Percentiles rank a stretch among this genome's conserved stretches.
These are phyloP conservation scores for Leccinum angustisporum DNA, from an alignment of 1,284 basidiomycete species.

Conservation along the genomic window DNA sequence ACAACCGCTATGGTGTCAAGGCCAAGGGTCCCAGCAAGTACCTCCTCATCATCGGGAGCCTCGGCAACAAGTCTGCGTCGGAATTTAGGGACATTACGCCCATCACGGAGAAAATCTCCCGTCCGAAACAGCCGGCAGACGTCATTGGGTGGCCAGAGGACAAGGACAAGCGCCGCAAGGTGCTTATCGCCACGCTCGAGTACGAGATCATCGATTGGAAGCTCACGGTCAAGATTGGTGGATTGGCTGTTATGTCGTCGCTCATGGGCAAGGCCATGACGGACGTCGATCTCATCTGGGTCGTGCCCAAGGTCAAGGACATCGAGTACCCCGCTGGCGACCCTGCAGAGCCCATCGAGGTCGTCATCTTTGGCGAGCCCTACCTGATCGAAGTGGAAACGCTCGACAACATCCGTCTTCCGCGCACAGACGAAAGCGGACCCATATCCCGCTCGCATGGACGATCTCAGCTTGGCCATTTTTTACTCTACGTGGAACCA, in stretches of 20 bases:
- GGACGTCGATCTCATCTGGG: constrained; percentile 84
- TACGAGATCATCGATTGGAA: constrained; percentile 97
- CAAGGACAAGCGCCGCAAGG: constrained; percentile 84
- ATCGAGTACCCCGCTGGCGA: constrained; percentile 89
- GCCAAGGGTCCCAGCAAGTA: constrained; percentile 65
- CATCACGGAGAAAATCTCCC: constrained; percentile 66
- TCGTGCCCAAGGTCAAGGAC: constrained; percentile 91
- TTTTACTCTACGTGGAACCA: constrained; percentile 98
- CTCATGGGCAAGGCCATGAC: constrained; percentile 97
- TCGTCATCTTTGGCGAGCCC: constrained; percentile 92
- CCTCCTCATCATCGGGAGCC: constrained; percentile 70
- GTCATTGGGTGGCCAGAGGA: constrained; percentile 93
- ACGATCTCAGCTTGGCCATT: constrained; percentile 91
- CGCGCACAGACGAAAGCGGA: constrained; percentile 92
- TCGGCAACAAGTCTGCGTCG: constrained; percentile 64
- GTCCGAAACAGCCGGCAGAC: constrained; percentile 54
- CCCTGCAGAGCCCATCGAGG: constrained; percentile 88
- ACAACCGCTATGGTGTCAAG: constrained; percentile 88
- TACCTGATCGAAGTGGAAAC: constrained; percentile 94
- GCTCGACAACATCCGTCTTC: constrained; percentile 92
- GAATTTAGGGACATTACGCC: constrained; percentile 56
- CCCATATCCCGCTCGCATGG: constrained; percentile 94
- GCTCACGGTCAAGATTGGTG: constrained; percentile 94
- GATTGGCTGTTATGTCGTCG: constrained; percentile 94
- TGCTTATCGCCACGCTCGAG: constrained; percentile 88